Evolutionary conservation across 129 eudicot species (phyloP).

Genomic region (Sambucus nigra): DNA sequence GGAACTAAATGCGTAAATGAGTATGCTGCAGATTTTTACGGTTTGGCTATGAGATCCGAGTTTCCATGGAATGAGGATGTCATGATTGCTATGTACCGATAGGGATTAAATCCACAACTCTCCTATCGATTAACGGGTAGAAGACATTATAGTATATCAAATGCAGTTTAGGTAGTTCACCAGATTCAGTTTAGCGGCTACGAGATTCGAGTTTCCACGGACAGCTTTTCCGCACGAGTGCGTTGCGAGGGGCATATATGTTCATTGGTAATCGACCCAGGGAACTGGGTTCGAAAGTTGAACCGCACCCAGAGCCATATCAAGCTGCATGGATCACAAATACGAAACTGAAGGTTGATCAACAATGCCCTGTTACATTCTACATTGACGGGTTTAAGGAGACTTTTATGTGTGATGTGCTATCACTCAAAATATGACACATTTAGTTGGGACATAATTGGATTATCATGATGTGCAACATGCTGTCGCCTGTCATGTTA

Average conservation of each 20-base stretch:
- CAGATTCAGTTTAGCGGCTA: too few species aligned
- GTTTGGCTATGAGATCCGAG: not conserved
- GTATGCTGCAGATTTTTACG: not conserved
- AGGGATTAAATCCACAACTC: too few species aligned
- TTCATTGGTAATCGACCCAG: not conserved
- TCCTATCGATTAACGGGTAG: too few species aligned
- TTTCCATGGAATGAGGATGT: constrained; percentile 4
- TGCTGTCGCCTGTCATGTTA: not conserved
- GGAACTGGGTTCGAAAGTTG: not conserved
- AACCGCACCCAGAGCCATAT: not conserved
- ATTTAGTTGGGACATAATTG: not conserved
- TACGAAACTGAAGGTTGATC: not conserved
- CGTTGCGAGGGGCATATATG: not conserved
- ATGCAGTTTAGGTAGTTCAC: too few species aligned
- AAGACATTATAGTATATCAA: too few species aligned
- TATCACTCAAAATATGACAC: not conserved
- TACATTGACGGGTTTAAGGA: not conserved
- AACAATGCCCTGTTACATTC: not conserved
- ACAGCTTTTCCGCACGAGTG: not conserved
- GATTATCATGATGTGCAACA: not conserved
- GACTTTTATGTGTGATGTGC: not conserved
- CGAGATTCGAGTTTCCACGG: too few species aligned
- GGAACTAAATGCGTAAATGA: not conserved
- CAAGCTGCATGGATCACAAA: not conserved
- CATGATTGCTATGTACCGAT: not conserved